Percentiles rank a stretch among this genome's conserved stretches.
These are phyloP conservation scores for Phytophthora pluvialis DNA, from an alignment of 352 stramenopile genomes.

Conservation along the genomic window DNA sequence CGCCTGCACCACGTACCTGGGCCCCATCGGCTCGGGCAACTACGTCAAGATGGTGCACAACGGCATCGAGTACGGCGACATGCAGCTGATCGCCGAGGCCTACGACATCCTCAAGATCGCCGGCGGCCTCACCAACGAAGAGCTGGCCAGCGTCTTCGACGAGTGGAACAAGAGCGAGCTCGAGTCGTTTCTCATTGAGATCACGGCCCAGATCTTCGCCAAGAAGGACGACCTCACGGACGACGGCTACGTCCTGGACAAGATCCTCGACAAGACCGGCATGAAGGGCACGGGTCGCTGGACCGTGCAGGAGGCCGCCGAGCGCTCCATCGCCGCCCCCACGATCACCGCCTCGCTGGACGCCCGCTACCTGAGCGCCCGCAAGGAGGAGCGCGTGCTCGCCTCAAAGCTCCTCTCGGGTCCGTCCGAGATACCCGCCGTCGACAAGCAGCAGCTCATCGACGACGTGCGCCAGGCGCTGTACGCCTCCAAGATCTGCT, in stretches of 20 bases:
- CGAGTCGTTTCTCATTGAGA: conserved; percentile 99
- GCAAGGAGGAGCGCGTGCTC: conserved; percentile 96
- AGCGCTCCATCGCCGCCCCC: conserved; percentile 95
- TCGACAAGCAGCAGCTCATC: conserved; percentile 96
- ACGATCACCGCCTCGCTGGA: conserved; percentile 98
- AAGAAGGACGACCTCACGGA: conserved; percentile 96
- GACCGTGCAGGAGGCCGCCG: conserved; percentile 96
- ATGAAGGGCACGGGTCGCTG: conserved; percentile 99
- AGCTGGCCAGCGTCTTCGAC: conserved; percentile 93
- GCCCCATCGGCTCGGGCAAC: conserved; percentile 96
- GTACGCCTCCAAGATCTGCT: conserved; percentile 99
- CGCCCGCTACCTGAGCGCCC: conserved; percentile 94
- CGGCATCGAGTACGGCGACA: conserved; percentile 99
- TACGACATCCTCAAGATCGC: conserved; percentile 98
- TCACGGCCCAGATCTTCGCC: conserved; percentile 96
- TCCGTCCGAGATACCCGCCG: conserved; percentile 91
- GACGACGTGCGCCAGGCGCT: conserved; percentile 96
- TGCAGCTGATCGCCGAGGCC: conserved; percentile 99
- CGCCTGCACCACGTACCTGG: conserved; percentile 97
- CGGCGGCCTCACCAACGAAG: conserved; percentile 90
- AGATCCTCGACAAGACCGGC: conserved; percentile 99
- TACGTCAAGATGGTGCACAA: conserved; percentile 99
- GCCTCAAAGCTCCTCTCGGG: conserved; percentile 94
- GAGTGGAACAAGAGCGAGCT: conserved; percentile 98
- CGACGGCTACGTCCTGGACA: conserved; percentile 92